Conservation (phyloP, 441 rosid genomes). For the Viola pubescens region DNA sequence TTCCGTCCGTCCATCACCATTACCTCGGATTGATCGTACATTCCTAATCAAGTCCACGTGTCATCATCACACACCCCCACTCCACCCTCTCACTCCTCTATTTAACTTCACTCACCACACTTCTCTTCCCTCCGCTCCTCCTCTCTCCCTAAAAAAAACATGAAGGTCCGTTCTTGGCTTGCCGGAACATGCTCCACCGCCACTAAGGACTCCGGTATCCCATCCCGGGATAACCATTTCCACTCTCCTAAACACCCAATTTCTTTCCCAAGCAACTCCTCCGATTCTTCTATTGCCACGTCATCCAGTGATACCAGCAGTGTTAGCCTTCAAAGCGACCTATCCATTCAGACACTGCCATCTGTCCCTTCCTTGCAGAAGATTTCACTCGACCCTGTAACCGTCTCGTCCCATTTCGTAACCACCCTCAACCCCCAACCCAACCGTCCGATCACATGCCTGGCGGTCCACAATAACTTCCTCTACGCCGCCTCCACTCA, state of each 20-base stretch:
- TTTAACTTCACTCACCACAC: background rate
- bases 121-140: background rate
- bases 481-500: slow-evolving; percentile 64
- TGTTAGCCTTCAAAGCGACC: slow-evolving; percentile 54
- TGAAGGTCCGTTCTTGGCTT: slow-evolving; percentile 30
- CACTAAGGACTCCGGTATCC: slow-evolving; percentile 19
- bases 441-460: slow-evolving; percentile 51
- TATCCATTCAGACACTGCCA: slow-evolving; percentile 71
- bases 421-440: slow-evolving; percentile 30
- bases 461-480: slow-evolving; percentile 42
- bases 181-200: slow-evolving; percentile 19
- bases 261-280: slow-evolving; percentile 19
- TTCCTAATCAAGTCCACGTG: slow-evolving; percentile 14
- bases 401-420: slow-evolving; percentile 33
- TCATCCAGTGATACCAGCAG: slow-evolving; percentile 19
- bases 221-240: slow-evolving; percentile 15
- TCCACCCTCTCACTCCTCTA: background rate
- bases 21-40: too few relatives aligned
- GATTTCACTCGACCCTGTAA: slow-evolving; percentile 26
- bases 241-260: slow-evolving; percentile 15
- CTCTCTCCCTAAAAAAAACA: background rate
- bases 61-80: background rate
- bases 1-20: too few relatives aligned
- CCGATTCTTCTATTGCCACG: slow-evolving; percentile 14
- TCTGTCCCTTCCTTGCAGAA: slow-evolving; percentile 78